Conservation (phyloP, 192 early-diverging fungal genomes). For the Gaertneriomyces sp. region DNA sequence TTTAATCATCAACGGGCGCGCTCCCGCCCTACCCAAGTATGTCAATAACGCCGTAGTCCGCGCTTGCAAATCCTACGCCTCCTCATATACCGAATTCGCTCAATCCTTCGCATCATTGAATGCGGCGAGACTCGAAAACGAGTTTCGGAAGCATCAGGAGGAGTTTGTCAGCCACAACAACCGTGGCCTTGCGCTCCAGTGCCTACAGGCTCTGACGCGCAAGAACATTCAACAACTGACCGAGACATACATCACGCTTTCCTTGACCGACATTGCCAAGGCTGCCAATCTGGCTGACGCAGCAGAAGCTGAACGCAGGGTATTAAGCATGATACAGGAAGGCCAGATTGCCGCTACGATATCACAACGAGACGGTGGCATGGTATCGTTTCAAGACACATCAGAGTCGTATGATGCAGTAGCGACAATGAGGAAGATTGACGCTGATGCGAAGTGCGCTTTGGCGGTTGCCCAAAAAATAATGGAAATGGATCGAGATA, state of each 20-base stretch:
- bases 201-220: constrained; percentile 39
- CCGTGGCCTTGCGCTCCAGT: constrained; percentile 60
- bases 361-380: constrained; percentile 35
- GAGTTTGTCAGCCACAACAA: constrained; percentile 54
- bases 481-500: constrained; percentile 38
- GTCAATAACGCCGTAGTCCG: constrained; percentile 40
- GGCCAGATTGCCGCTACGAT: constrained; percentile 49
- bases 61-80: constrained; percentile 31
- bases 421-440: constrained; percentile 42
- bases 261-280: constrained; percentile 64
- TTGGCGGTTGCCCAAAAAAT: constrained; percentile 34
- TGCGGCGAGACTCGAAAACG: constrained; percentile 38
- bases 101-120: constrained; percentile 53
- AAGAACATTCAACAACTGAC: constrained; percentile 70
- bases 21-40: constrained; percentile 17
- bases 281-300: constrained; percentile 40
- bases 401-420: constrained; percentile 46
- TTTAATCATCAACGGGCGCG: constrained; percentile 56
- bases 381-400: constrained; percentile 71
- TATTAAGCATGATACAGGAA: constrained; percentile 60
- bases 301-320: constrained; percentile 47
- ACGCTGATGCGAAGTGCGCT: constrained; percentile 40
- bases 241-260: constrained; percentile 73
- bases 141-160: constrained; percentile 38
- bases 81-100: constrained; percentile 59